Evolutionary conservation across 805 yeast species (phyloP).

Genomic region (Zygosaccharomyces lentus): DNA sequence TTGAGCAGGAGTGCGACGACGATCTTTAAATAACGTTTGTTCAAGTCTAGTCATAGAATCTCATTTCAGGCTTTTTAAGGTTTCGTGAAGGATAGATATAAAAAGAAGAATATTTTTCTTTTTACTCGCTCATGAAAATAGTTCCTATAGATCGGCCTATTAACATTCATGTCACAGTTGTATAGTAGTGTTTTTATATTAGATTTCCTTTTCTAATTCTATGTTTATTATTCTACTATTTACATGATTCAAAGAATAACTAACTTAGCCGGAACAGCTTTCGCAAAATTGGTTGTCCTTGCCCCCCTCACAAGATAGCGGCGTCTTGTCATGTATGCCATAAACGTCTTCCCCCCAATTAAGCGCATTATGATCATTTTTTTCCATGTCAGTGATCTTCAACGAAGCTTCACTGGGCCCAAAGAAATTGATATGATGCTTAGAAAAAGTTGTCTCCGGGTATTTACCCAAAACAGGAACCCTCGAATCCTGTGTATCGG

Average conservation of each 20-base stretch:
- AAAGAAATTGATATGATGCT: conserved; percentile 24
- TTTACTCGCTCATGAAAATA: conserved; percentile 13
- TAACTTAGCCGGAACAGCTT: conserved; percentile 85
- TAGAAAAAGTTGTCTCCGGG: conserved; percentile 14
- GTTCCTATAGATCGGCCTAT: conserved; percentile 7
- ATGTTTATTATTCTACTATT: conserved; percentile 1
- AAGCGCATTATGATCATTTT: conserved; percentile 26
- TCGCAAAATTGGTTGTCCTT: conserved; percentile 91
- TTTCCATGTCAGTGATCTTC: conserved; percentile 41
- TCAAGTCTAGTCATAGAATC: conserved; percentile 13
- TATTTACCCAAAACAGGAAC: conserved; percentile 46
- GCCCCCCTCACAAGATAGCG: conserved; percentile 82
- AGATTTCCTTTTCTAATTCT: conserved; percentile 2
- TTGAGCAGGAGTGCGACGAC: neutral
- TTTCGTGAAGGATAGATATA: conserved; percentile 13
- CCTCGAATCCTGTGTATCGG: conserved; percentile 42
- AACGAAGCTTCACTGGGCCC: conserved; percentile 32
- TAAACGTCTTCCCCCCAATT: conserved; percentile 45
- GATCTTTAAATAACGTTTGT: neutral
- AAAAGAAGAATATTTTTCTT: conserved; percentile 1
- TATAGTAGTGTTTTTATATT: conserved; percentile 12
- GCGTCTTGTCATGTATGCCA: conserved; percentile 84
- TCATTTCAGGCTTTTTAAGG: conserved; percentile 12
- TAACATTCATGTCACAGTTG: conserved; percentile 17
- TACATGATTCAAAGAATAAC: neutral